These are phyloP conservation scores for Candida manassasensis DNA, from an alignment of 805 yeast genomes.

Conservation along the genomic window DNA sequence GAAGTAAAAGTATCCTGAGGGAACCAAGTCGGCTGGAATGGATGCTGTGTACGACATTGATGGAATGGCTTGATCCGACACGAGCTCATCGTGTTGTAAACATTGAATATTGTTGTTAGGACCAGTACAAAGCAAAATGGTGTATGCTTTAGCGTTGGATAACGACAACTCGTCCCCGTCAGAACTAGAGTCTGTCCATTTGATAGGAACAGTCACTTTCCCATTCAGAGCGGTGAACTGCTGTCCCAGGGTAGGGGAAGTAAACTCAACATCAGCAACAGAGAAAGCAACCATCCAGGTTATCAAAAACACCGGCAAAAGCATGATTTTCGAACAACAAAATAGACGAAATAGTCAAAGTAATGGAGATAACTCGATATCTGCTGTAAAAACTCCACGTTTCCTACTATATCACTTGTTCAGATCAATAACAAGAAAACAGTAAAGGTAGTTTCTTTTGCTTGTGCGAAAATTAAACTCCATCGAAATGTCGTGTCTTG, in stretches of 20 bases:
- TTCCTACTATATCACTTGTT: too few relatives aligned
- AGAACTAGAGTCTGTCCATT: conserved; percentile 27
- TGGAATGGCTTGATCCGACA: conserved; percentile 13
- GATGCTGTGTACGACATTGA: conserved; percentile 35
- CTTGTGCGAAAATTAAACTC: too few relatives aligned
- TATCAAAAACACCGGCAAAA: too few relatives aligned
- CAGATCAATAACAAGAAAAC: too few relatives aligned
- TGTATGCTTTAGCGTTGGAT: conserved; percentile 37
- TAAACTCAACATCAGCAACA: conserved; percentile 45
- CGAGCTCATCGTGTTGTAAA: conserved; percentile 25
- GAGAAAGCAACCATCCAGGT: too few relatives aligned
- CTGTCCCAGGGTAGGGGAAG: conserved; percentile 38
- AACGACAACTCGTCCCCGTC: conserved; percentile 34
- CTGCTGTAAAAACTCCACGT: too few relatives aligned
- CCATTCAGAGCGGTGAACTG: conserved; percentile 38
- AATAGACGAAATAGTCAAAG: too few relatives aligned
- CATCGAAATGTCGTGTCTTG: too few relatives aligned
- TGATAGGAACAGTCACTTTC: conserved; percentile 23
- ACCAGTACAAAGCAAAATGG: conserved; percentile 68
- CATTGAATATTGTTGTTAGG: conserved; percentile 45
- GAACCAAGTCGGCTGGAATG: conserved; percentile 42
- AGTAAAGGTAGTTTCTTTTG: too few relatives aligned
- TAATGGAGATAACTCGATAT: too few relatives aligned
- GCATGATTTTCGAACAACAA: too few relatives aligned
- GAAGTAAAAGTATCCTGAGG: conserved; percentile 65